A percentile compares a stretch with the other conserved stretches of the same genome.
Evolutionary conservation across 2,329 filamentous ascomycete species (phyloP).

Genomic region (Metarhizium guizhouense): DNA sequence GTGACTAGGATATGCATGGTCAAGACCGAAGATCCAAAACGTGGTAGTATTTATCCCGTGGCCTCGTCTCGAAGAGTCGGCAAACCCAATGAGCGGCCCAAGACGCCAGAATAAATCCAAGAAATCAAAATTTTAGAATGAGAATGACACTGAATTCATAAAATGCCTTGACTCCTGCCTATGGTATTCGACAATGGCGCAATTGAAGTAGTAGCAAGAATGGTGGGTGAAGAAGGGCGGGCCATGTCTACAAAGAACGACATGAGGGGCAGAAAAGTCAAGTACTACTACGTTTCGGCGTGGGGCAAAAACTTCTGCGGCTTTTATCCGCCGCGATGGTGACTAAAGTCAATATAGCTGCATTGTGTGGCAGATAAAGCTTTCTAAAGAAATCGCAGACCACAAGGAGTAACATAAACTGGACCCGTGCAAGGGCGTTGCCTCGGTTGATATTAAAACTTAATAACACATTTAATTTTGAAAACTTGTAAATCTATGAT

Average conservation of each 20-base stretch:
- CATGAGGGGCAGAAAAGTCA: not conserved
- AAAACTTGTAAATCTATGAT: conserved; percentile 6
- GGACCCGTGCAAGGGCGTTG: not conserved
- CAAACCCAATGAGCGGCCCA: not conserved
- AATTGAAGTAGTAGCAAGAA: not conserved
- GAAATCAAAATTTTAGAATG: too few relatives aligned
- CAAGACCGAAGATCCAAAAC: not conserved
- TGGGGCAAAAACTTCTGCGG: not conserved
- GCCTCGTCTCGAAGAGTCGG: not conserved
- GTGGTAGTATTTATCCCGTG: not conserved
- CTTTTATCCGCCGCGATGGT: not conserved
- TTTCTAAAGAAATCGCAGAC: not conserved
- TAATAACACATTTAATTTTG: conserved; percentile 6
- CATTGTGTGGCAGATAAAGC: too few relatives aligned
- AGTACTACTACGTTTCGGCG: not conserved
- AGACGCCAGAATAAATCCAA: not conserved
- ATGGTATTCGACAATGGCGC: not conserved
- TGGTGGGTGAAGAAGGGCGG: not conserved
- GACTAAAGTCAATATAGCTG: not conserved
- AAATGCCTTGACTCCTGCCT: not conserved
- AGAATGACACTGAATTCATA: too few relatives aligned
- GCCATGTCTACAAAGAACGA: not conserved
- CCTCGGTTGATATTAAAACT: not conserved
- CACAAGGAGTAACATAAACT: not conserved
- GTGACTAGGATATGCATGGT: conserved; percentile 57